Conservation (phyloP, 441 rosid species). For the Adansonia madagascariensis region DNA sequence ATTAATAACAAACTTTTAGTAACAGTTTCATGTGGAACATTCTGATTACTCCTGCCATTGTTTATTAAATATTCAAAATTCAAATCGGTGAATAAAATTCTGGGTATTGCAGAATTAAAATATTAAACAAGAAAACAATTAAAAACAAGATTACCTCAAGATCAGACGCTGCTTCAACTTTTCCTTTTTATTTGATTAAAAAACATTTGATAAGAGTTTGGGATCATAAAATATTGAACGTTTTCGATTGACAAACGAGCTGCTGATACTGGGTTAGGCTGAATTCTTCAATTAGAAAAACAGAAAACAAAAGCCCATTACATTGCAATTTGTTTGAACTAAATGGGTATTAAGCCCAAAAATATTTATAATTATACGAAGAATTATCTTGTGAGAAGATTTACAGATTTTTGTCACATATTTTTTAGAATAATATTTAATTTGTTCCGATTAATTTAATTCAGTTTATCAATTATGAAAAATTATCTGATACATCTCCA, state of each 20-base stretch:
- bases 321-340: background rate
- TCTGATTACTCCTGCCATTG: background rate
- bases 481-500: no score
- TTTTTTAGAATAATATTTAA: no score
- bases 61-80: background rate
- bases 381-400: no score
- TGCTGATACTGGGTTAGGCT: background rate
- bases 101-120: conserved; percentile 8
- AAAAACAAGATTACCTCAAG: conserved; percentile 6
- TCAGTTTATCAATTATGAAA: no score
- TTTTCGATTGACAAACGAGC: background rate
- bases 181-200: no score
- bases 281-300: background rate
- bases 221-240: no score
- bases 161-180: conserved; percentile 11
- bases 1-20: conserved; percentile 2
- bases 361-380: background rate
- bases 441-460: no score
- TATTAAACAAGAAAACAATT: conserved; percentile 1
- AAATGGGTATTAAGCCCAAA: background rate
- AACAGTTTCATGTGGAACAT: background rate
- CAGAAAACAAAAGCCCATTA: background rate
- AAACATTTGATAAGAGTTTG: no score
- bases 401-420: background rate
- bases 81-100: background rate